These are phyloP conservation scores for Pythium myriotylum DNA, from an alignment of 352 stramenopile genomes.

Conservation along the genomic window DNA sequence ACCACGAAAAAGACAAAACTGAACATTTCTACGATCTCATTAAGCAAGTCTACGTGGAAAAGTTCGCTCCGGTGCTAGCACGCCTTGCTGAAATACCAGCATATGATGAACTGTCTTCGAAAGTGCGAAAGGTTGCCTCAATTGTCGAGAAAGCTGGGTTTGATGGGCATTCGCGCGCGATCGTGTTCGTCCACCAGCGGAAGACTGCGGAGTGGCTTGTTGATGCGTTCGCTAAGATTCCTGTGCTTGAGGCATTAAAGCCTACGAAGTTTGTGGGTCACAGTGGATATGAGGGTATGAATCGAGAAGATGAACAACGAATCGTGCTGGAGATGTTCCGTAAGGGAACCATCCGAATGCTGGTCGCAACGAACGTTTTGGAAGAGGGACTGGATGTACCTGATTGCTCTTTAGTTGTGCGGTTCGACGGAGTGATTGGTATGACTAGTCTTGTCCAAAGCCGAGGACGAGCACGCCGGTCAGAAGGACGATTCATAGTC, in stretches of 20 bases:
- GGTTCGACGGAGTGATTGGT: constrained; percentile 70
- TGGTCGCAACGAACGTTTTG: constrained; percentile 81
- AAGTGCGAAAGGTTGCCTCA: constrained; percentile 53
- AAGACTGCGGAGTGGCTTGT: constrained; percentile 71
- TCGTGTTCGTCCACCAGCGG: constrained; percentile 76
- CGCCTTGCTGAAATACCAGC: constrained; percentile 29
- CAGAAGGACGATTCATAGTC: constrained; percentile 67
- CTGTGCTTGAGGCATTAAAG: constrained; percentile 56
- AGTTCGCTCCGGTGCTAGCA: constrained; percentile 37
- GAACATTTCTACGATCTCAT: constrained; percentile 1
- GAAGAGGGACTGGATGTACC: constrained; percentile 81
- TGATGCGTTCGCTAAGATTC: constrained; percentile 64
- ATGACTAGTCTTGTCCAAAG: constrained; percentile 83
- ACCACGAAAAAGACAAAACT: not conserved
- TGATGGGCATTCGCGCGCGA: constrained; percentile 62
- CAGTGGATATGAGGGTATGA: constrained; percentile 83
- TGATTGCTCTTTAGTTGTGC: constrained; percentile 77
- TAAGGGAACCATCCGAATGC: constrained; percentile 61
- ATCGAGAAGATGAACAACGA: constrained; percentile 77
- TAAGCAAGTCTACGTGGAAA: constrained; percentile 23
- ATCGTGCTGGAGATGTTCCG: constrained; percentile 72
- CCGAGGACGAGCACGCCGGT: constrained; percentile 59
- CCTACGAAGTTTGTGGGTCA: constrained; percentile 79
- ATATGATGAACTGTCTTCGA: constrained; percentile 48
- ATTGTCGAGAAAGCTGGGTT: constrained; percentile 50